Evolutionary conservation across 306 rosid species (phyloP).

Genomic region (Senna siamea): DNA sequence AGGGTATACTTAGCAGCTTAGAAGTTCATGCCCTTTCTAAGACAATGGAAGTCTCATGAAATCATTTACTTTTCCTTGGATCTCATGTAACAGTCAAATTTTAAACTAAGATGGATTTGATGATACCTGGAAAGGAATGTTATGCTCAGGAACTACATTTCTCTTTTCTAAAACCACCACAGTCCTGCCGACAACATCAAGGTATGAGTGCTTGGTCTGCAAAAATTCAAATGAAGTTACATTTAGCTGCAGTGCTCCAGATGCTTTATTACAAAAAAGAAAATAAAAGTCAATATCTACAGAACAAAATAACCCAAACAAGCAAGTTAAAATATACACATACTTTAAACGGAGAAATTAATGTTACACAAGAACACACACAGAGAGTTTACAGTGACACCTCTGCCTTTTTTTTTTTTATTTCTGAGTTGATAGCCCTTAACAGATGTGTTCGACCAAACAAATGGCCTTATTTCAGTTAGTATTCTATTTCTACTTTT

Average conservation of each 20-base stretch:
- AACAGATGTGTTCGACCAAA: background rate
- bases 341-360: background rate
- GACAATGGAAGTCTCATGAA: background rate
- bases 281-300: no score
- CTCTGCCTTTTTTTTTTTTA: background rate
- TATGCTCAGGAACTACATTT: constrained; percentile 90
- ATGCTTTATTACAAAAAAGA: constrained; percentile 17
- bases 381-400: background rate
- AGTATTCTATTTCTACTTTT: background rate
- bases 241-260: constrained; percentile 23
- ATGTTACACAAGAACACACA: background rate
- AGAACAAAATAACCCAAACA: background rate
- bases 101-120: constrained; percentile 21
- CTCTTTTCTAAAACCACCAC: constrained; percentile 88
- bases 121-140: constrained; percentile 84
- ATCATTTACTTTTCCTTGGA: constrained; percentile 3
- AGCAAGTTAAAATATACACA: constrained; percentile 11
- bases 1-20: background rate
- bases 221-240: constrained; percentile 39
- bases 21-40: background rate
- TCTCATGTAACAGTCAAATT: constrained; percentile 5
- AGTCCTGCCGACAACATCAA: constrained; percentile 92
- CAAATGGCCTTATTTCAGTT: background rate
- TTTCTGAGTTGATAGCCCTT: background rate
- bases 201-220: constrained; percentile 92